A percentile compares a stretch with the other conserved stretches of the same genome.
Evolutionary conservation across 2,329 filamentous ascomycete species (phyloP).

Genomic region (Aspergillus sp.): DNA sequence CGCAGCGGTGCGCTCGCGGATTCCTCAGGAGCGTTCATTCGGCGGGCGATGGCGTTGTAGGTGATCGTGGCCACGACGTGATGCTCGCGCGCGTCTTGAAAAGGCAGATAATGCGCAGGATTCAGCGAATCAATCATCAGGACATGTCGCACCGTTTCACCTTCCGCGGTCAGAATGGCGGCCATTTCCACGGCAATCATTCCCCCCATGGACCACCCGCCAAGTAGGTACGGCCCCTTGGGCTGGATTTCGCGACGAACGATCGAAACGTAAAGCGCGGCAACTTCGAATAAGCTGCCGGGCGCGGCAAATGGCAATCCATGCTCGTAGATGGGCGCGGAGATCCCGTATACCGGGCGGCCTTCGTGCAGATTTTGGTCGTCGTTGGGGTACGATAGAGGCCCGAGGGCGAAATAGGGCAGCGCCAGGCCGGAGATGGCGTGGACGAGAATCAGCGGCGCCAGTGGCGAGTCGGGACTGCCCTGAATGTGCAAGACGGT

Average conservation of each 20-base stretch:
- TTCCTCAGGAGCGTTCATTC: background rate
- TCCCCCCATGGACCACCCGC: conserved; percentile 8
- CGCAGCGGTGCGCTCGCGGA: background rate
- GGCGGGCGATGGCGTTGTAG: background rate
- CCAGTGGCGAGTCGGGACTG: background rate
- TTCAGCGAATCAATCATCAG: background rate
- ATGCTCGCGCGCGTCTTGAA: background rate
- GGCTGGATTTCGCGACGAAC: conserved; percentile 8
- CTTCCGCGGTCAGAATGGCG: conserved; percentile 1
- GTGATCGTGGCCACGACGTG: background rate
- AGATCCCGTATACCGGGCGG: background rate
- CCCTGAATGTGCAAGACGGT: background rate
- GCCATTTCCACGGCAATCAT: conserved; percentile 11
- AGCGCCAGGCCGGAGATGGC: background rate
- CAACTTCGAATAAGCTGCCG: conserved; percentile 6
- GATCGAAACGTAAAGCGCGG: conserved; percentile 1
- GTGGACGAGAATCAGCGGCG: background rate
- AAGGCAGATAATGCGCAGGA: background rate
- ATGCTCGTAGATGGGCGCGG: conserved; percentile 7
- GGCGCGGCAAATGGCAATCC: conserved; percentile 5
- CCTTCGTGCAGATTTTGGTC: background rate
- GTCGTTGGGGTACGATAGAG: background rate
- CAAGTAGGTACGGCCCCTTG: conserved; percentile 7
- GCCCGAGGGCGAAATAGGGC: background rate
- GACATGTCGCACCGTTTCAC: conserved; percentile 1